Conservation (phyloP, 495 filamentous ascomycete genomes). For the Xylaria acuta region DNA sequence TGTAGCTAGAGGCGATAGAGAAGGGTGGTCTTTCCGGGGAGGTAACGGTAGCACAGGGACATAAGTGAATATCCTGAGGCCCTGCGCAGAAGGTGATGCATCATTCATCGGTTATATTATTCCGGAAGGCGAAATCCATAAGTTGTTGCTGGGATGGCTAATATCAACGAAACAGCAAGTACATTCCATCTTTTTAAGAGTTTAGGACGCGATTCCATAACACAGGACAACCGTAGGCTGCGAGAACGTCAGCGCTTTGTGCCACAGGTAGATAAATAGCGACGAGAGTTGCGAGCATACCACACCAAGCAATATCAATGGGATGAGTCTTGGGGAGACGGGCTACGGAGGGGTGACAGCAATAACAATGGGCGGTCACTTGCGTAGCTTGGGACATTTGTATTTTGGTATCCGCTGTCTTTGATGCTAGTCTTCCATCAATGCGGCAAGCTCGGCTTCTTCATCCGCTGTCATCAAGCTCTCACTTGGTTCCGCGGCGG, state of each 20-base stretch:
- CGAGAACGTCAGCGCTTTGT: background rate
- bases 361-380: background rate
- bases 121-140: background rate
- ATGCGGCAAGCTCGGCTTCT: conserved; percentile 83
- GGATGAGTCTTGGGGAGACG: background rate
- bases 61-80: background rate
- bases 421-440: conserved; percentile 68
- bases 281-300: background rate
- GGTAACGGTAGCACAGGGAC: background rate
- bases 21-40: too few relatives aligned
- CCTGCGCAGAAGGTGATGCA: background rate
- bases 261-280: background rate
- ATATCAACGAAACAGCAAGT: background rate
- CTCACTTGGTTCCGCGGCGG: conserved; percentile 43
- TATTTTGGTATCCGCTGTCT: background rate
- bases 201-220: background rate
- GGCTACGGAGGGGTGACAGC: background rate
- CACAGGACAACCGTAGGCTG: background rate
- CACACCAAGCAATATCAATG: background rate
- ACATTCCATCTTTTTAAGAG: background rate
- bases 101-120: background rate
- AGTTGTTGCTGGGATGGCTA: background rate
- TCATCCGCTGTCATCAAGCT: conserved; percentile 76
- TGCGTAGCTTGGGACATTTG: background rate
- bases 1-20: background rate